Base-by-base conservation (phyloP, 2,329 filamentous ascomycete species). In the Tolypocladium pustulatum region DNA sequence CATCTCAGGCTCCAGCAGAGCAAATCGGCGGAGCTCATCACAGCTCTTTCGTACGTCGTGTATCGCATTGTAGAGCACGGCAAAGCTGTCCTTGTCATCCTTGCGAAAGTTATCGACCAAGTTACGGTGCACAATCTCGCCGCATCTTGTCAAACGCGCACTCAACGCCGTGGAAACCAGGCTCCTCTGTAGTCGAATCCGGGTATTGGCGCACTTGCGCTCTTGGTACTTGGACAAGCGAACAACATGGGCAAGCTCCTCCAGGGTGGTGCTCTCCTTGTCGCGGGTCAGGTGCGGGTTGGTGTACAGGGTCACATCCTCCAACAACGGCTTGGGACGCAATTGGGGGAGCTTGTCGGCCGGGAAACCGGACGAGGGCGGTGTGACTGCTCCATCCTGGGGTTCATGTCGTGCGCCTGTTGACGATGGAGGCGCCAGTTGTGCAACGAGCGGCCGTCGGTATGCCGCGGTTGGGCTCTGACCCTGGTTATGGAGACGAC, bases 221-320 rank as follows among this genome's bases (percentile, higher is more conserved):
- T 90, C 87, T 73, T 93, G 89, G 71, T 91, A 91, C 67, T 86
- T 88, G 69, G 88, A 88, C 62, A 91, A 77, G 61, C 88, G 85
- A 63, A 91, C 87, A 66, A 92, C 74, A 71, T 91, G 88, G 56
- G 88, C 88, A 64, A 93, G 82, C 72, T 92, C 88, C 67, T 89
- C 85, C 61, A 93, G 77, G 17, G 86, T 88, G 53, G 87, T 90
- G 60, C 83, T 82, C 53, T 87, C 83, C 56, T 78, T 79, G 61
- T 87, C 83, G 41, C 81, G 78, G 55, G 81, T 78, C 58, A 87
- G 71, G 63, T 81, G 79, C 17, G 81, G 73, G 68, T 88, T 87
- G 53, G 81, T 79, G 71, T 89, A 89, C 59, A 85, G 77, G 49
- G 86, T 87, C 51, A 83, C 74, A 69, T 90, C 86, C 61, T 83